A percentile compares a stretch with the other conserved stretches of the same genome.
phyloP scores from a whole-genome alignment of 176 grass and related monocot genomes.

The Ananas comosus region DNA sequence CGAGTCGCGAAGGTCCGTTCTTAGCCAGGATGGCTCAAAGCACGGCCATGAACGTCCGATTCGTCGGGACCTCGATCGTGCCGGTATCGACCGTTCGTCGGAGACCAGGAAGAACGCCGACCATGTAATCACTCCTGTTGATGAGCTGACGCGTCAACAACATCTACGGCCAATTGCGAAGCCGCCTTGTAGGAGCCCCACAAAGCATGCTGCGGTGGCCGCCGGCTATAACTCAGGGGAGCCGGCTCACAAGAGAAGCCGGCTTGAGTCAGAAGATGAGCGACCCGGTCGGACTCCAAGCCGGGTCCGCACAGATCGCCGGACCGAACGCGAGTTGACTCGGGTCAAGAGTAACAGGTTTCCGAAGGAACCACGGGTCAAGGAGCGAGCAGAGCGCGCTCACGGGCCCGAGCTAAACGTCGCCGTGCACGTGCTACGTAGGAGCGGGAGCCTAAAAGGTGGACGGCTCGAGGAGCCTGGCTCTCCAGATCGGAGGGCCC shows the following conservation, averaged over 20 bases:
- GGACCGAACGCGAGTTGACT: background rate
- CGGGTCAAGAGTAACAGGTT: background rate
- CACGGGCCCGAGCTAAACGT: background rate
- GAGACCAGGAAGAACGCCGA: background rate
- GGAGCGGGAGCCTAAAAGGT: background rate
- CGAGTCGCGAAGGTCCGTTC: conserved; percentile 2
- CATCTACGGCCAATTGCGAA: conserved; percentile 8
- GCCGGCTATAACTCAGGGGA: conserved; percentile 1
- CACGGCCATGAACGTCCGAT: background rate
- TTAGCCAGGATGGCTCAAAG: background rate
- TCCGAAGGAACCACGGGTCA: background rate
- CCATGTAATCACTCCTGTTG: background rate
- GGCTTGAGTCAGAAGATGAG: background rate
- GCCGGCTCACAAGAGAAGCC: background rate
- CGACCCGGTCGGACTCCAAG: background rate
- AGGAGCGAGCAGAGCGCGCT: background rate
- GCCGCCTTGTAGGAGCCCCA: background rate
- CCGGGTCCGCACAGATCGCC: too few relatives aligned
- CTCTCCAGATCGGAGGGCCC: background rate
- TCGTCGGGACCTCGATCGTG: background rate
- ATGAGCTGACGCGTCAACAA: background rate
- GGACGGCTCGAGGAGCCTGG: background rate
- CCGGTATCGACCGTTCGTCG: conserved; percentile 2
- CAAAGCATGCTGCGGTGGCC: background rate
- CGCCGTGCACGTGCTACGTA: background rate